These are phyloP conservation scores for Scytalidium sp. DNA, from an alignment of 2,329 filamentous ascomycete genomes.

Conservation along the genomic window DNA sequence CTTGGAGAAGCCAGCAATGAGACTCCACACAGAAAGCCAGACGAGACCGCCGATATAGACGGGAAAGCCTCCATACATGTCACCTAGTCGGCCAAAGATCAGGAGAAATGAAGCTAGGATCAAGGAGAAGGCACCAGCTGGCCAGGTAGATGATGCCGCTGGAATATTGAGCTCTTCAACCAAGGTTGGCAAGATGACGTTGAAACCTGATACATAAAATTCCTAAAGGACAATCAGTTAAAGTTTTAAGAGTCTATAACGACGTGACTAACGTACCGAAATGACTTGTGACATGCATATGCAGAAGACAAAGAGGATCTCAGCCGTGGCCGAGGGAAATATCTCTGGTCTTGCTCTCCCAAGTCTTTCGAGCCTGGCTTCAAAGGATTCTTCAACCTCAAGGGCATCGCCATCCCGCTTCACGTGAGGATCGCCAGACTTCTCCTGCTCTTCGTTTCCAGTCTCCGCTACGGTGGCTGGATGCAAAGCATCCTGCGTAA, in stretches of 20 bases:
- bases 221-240: slow-evolving; percentile 36
- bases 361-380: slow-evolving; percentile 46
- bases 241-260: background rate
- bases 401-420: background rate
- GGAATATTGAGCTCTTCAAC: slow-evolving; percentile 62
- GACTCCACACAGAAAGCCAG: slow-evolving; percentile 67
- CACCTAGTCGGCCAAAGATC: slow-evolving; percentile 57
- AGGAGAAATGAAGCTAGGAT: slow-evolving; percentile 56
- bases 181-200: slow-evolving; percentile 67
- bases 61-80: slow-evolving; percentile 60
- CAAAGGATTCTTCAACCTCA: slow-evolving; percentile 22
- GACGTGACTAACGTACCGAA: slow-evolving; percentile 33
- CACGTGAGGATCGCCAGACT: background rate
- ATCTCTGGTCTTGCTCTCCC: slow-evolving; percentile 54
- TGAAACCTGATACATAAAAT: slow-evolving; percentile 72
- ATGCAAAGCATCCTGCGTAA: no score
- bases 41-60: slow-evolving; percentile 57
- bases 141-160: slow-evolving; percentile 59
- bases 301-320: slow-evolving; percentile 58
- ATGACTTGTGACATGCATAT: slow-evolving; percentile 57
- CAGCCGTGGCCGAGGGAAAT: slow-evolving; percentile 49
- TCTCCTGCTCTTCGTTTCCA: background rate
- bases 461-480: no score
- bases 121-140: slow-evolving; percentile 57
- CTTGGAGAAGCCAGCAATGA: slow-evolving; percentile 67